A percentile compares a stretch with the other conserved stretches of the same genome.
Evolutionary conservation across 192 early-diverging fungal species (phyloP).

Genomic region (Backusella psychrophila): DNA sequence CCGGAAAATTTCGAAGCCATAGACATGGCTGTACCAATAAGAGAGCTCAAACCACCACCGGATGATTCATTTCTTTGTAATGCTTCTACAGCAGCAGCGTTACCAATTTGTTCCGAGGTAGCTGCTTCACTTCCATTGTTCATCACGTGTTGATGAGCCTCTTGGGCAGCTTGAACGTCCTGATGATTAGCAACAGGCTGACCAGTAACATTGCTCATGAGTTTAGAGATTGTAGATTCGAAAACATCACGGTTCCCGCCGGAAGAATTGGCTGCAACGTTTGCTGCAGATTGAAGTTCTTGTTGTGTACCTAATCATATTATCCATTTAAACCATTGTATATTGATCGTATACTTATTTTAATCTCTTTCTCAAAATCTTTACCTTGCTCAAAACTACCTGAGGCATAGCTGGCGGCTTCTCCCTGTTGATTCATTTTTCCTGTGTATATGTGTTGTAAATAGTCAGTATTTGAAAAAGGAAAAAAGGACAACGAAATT

Average conservation of each 20-base stretch:
- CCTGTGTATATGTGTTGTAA: background rate
- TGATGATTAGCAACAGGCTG: constrained; percentile 11
- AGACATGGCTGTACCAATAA: constrained; percentile 35
- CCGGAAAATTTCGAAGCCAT: constrained; percentile 27
- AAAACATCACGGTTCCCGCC: constrained; percentile 15
- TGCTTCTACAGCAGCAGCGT: constrained; percentile 31
- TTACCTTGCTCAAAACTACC: background rate
- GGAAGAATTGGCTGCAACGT: background rate
- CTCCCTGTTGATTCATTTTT: background rate
- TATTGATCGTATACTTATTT: background rate
- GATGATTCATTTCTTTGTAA: constrained; percentile 16
- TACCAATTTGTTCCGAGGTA: constrained; percentile 25
- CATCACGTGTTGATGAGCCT: constrained; percentile 20
- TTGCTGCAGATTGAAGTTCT: background rate
- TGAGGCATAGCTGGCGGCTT: background rate
- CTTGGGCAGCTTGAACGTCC: constrained; percentile 13
- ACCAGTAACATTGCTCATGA: constrained; percentile 3
- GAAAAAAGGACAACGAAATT: background rate
- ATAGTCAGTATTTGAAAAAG: background rate
- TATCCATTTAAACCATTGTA: background rate
- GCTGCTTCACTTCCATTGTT: background rate
- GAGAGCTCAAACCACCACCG: constrained; percentile 13
- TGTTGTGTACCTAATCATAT: background rate
- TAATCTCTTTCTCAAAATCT: background rate
- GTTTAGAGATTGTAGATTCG: constrained; percentile 11